Evolutionary conservation across 495 filamentous ascomycete species (phyloP), one percentile per base, ranked within the genome.

Genomic region (Talaromyces thailandensis): DNA sequence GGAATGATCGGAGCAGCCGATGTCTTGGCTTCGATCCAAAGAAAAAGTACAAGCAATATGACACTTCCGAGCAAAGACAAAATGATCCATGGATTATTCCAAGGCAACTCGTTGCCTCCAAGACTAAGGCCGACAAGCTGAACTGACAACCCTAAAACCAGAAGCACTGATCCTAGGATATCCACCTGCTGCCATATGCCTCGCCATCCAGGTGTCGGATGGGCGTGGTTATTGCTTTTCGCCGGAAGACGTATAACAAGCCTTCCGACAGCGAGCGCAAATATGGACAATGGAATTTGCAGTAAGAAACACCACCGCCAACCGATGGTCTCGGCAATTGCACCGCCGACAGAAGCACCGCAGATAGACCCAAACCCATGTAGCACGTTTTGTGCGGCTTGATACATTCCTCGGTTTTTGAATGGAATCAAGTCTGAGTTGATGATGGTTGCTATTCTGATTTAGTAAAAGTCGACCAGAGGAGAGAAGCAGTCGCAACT

Each of bases 341-440:
- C 81, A 1, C 87, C 87, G 3, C 87, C 87, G 1, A 87, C 68
- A 4, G 86, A 86, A 0, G 86, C 87, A 16, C 87, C 86, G 25
- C 86, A 74, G 59, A 83, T 84, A n/a, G 85, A 77, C 9, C 86
- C 86, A 56, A 87, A 86, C 0, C 84, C 85, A 66, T 84, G 80
- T 21, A 86, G 75, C 12, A 75, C 83, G 53, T 88, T 88, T 64
- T 86, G 84, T 24, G 82, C 66, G 0, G 83, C 84, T 61, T 88
- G 84, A 63, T 86, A 87, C 81, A 87, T 87, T 1, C 84, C 84
- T 11, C 84, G 74, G 26, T 77, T 78, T n/a, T 79, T 73, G 65
- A 86, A 84, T 0, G 84, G 84, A 40, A 88, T 86, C 66, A 88
- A 79, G 66, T 87, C 84, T 2, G 83, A 86, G 64, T 87, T 87